Conservation (phyloP, 2,329 filamentous ascomycete genomes). For the Aspergillus chevalieri region DNA sequence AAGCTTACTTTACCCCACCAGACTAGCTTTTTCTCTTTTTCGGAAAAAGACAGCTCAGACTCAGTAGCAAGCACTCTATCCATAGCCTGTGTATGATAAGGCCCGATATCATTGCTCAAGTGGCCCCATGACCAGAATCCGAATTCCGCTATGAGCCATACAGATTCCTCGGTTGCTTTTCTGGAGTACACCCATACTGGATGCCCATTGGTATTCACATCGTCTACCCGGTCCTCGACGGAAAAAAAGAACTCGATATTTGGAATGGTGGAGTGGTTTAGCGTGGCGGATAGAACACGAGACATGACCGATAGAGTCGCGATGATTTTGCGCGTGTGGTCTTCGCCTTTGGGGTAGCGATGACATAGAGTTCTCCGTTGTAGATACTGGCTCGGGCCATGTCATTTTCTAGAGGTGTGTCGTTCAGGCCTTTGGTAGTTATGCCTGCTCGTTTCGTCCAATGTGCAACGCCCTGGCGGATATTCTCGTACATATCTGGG, state of each 20-base stretch:
- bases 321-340: constrained; percentile 2
- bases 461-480: constrained; percentile 1
- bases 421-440: not conserved
- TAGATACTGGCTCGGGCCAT: constrained; percentile 4
- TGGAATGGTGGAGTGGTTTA: constrained; percentile 11
- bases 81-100: not conserved
- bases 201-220: not conserved
- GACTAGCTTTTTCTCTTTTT: constrained; percentile 1
- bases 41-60: not conserved
- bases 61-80: constrained; percentile 1
- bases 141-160: constrained; percentile 3
- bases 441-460: constrained; percentile 2
- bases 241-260: constrained; percentile 2
- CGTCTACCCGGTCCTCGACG: not conserved
- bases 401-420: not conserved
- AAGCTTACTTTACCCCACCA: constrained; percentile 4
- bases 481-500: constrained; percentile 2
- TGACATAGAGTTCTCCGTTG: constrained; percentile 3
- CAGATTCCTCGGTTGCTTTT: constrained; percentile 1
- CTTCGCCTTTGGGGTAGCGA: constrained; percentile 1
- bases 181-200: constrained; percentile 1
- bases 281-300: not conserved
- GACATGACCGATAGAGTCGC: constrained; percentile 1
- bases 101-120: not conserved
- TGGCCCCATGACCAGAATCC: constrained; percentile 2